Percentiles rank a stretch among this genome's conserved stretches.
Evolutionary conservation across 2,329 filamentous ascomycete species (phyloP).

Genomic region (Alternaria burnsii): DNA sequence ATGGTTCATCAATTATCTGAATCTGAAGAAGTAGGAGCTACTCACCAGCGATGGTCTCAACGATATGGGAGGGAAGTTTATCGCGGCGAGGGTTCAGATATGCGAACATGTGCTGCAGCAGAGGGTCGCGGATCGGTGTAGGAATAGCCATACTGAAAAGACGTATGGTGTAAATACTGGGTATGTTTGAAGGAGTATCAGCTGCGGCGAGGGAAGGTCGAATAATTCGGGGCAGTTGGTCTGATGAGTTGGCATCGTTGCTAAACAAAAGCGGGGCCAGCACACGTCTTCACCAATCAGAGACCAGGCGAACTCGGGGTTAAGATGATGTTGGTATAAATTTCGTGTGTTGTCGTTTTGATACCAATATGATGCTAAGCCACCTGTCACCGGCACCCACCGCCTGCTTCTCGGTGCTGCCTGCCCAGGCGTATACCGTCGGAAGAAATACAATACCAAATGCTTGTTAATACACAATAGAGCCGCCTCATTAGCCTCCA

Average conservation of each 20-base stretch:
- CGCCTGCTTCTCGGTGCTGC: neutral
- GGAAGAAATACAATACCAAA: conserved; percentile 9
- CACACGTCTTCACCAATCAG: neutral
- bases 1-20: neutral
- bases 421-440: neutral
- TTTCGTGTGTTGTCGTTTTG: conserved; percentile 10
- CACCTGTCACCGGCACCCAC: neutral
- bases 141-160: neutral
- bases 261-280: neutral
- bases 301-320: neutral
- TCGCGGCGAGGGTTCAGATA: conserved; percentile 6
- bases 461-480: conserved; percentile 17
- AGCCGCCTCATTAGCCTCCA: conserved; percentile 3
- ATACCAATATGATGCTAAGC: conserved; percentile 1
- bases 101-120: conserved; percentile 14
- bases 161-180: neutral
- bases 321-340: conserved; percentile 6
- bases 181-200: neutral
- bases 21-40: neutral
- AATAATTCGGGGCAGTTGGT: neutral
- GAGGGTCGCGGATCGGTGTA: conserved; percentile 1
- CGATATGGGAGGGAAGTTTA: neutral
- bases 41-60: conserved; percentile 9
- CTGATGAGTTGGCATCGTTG: neutral
- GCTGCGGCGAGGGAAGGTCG: neutral